phyloP scores from a whole-genome alignment of 345 rosid species.

The Erucastrum elatum region DNA sequence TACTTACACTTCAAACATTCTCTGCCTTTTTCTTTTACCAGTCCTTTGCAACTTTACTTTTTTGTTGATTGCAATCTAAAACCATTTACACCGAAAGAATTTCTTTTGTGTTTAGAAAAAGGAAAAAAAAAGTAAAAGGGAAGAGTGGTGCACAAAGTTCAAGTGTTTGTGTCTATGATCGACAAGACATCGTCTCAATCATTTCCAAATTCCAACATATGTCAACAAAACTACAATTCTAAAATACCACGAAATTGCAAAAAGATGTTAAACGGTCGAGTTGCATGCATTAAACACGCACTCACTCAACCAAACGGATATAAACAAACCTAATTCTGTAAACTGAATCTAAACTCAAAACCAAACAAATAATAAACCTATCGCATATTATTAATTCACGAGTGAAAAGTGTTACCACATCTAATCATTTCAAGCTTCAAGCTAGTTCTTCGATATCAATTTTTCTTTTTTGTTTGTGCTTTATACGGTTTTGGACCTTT shows the following conservation, averaged over 20 bases:
- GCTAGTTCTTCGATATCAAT: no score
- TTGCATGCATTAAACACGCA: slow-evolving; percentile 23
- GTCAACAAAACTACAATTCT: slow-evolving; percentile 26
- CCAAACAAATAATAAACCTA: no score
- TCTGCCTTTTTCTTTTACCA: slow-evolving; percentile 39
- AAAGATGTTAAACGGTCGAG: slow-evolving; percentile 38
- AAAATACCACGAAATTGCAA: slow-evolving; percentile 17
- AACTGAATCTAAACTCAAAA: no score
- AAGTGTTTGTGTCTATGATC: slow-evolving; percentile 34
- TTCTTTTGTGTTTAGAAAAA: background rate
- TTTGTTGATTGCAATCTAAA: slow-evolving; percentile 14
- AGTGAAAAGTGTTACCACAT: no score
- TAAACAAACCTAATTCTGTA: no score
- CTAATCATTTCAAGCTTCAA: no score
- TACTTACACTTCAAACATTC: slow-evolving; percentile 37
- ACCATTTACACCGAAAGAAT: slow-evolving; percentile 33
- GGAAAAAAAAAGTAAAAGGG: background rate
- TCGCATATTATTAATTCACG: no score
- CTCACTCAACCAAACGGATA: background rate
- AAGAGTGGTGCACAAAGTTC: slow-evolving; percentile 41
- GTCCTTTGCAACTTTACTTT: slow-evolving; percentile 32
- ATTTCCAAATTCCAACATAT: slow-evolving; percentile 21
- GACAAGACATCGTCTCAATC: slow-evolving; percentile 36
- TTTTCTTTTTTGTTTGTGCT: no score
- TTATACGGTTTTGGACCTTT: no score